Evolutionary conservation across 2,329 filamentous ascomycete species (phyloP), one percentile per base, ranked within the genome.

Genomic region (Neobulgaria alba): DNA sequence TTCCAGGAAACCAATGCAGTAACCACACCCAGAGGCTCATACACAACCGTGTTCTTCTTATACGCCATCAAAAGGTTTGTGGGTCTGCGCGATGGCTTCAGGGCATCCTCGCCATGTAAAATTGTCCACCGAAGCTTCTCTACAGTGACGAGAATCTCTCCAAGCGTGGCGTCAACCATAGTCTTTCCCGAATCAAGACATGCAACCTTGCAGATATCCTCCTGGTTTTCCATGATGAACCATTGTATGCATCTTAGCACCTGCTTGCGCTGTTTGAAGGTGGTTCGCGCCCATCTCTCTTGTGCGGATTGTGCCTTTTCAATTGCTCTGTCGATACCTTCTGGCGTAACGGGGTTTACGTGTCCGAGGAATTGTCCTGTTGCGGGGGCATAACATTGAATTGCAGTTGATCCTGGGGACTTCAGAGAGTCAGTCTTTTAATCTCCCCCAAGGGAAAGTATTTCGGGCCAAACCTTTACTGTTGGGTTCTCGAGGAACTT

Each of bases 91-190:
- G 82, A 82, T 0, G 86, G 77, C 26, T 64, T 64, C 50, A 98
- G 65, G 1, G 88, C 85, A 56, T 76, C 77, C 63, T 95, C 89
- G 53, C 92, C 92, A 63, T 98, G 87, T 49, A 79, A 70, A 48
- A 96, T 81, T 3, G 88, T 95, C 92, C 92, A 98, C 58, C 85
- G 81, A 45, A 98, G 72, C 68, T 95, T 95, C 69, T 96, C 92
- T 0, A 76, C 80, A 5, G 92, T 95, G 31, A 95, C 88, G 41
- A 98, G 71, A 49, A 96, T 89, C 71, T 98, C 92, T 38, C 92
- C 92, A 41, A 98, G 79, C 52, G 85, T 81, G 1, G 90, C 92
- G 64, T 98, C 92, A 29, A 96, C 79, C 69, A 90, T 85, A 2
- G 93, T 95, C 72, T 98, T 98, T 49, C 92, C 92, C 31, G 86